Percentiles rank a stretch among this genome's conserved stretches.
phyloP scores from a whole-genome alignment of 306 rosid genomes.

The barrel medic (Medicago truncatula) region MtrunA17r5.0-ANR NC_053049.1:41456501-41457000 shows the following conservation, averaged over 20 bases:
- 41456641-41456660: constrained; percentile 79
- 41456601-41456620: constrained; percentile 88
- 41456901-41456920: not conserved
- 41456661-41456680: constrained; percentile 70
- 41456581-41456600: constrained; percentile 90
- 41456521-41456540: constrained; percentile 96
- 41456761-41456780: constrained; percentile 76
- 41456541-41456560: constrained; percentile 87
- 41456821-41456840: not conserved
- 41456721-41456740: constrained; percentile 98
- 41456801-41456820: not conserved
- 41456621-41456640: constrained; percentile 97
- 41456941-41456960: constrained; percentile 67
- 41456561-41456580: constrained; percentile 78
- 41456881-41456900: no score
- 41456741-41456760: constrained; percentile 88
- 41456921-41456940: constrained; percentile 38
- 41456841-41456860: not conserved
- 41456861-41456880: not conserved
- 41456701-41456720: constrained; percentile 93
- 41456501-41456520: constrained; percentile 47
- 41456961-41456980: constrained; percentile 71
- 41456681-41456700: constrained; percentile 84
- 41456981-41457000: constrained; percentile 88
- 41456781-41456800: constrained; percentile 44